Evolutionary conservation across 805 yeast genomes (phyloP).

Genomic region (Saturnispora quitensis): DNA sequence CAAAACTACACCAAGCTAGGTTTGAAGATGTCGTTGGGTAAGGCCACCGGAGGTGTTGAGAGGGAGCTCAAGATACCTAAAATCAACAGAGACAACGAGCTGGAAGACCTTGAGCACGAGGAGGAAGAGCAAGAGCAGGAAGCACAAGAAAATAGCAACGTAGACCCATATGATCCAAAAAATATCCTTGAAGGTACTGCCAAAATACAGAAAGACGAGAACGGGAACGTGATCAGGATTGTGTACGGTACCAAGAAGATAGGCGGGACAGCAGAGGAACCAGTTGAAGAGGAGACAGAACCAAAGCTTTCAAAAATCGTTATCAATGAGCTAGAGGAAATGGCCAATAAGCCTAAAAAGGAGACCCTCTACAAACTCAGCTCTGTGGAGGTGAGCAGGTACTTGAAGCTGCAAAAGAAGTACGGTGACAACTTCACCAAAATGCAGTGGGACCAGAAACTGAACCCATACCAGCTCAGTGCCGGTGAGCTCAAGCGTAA

Average conservation of each 20-base stretch:
- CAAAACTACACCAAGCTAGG: slow-evolving; percentile 87
- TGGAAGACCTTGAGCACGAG: slow-evolving; percentile 15
- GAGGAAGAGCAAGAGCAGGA: slow-evolving; percentile 27
- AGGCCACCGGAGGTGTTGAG: slow-evolving; percentile 76
- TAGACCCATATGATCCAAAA: slow-evolving; percentile 41
- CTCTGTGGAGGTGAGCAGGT: slow-evolving; percentile 71
- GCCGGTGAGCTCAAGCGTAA: slow-evolving; percentile 77
- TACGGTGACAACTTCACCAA: slow-evolving; percentile 82
- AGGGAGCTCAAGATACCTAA: slow-evolving; percentile 36
- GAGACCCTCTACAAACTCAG: slow-evolving; percentile 44
- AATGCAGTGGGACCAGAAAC: slow-evolving; percentile 87
- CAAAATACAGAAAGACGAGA: slow-evolving; percentile 58
- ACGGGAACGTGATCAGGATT: slow-evolving; percentile 57
- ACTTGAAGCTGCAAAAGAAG: slow-evolving; percentile 51
- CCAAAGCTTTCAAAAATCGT: slow-evolving; percentile 40
- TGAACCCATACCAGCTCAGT: slow-evolving; percentile 74
- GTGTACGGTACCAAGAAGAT: slow-evolving; percentile 57
- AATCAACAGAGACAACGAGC: slow-evolving; percentile 13
- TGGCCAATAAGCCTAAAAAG: slow-evolving; percentile 37
- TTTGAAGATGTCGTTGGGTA: slow-evolving; percentile 54
- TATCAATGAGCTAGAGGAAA: slow-evolving; percentile 58
- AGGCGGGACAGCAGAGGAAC: not conserved
- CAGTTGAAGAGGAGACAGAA: slow-evolving; percentile 19
- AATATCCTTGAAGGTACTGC: slow-evolving; percentile 75
- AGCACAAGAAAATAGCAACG: slow-evolving; percentile 27